These are phyloP conservation scores for Hirsutella thompsonii DNA, from an alignment of 2,329 filamentous ascomycete genomes.

Conservation along the genomic window DNA sequence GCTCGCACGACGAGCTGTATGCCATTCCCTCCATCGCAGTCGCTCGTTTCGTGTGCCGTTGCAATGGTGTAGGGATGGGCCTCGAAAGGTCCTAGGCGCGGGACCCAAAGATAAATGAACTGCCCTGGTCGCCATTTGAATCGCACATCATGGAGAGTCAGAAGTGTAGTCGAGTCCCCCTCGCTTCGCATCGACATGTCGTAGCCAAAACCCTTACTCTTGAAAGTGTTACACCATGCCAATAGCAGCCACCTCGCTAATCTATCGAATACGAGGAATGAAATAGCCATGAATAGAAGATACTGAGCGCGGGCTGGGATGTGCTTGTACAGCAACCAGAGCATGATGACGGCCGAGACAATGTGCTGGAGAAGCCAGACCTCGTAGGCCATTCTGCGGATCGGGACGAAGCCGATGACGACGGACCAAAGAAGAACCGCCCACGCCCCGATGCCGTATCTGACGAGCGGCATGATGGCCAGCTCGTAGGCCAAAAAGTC, in stretches of 20 bases:
- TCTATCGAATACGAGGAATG: constrained; percentile 49
- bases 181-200: constrained; percentile 33
- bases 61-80: constrained; percentile 51
- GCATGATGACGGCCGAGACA: constrained; percentile 43
- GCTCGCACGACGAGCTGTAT: constrained; percentile 44
- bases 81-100: constrained; percentile 38
- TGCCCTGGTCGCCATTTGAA: constrained; percentile 48
- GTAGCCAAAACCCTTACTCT: constrained; percentile 35
- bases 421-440: constrained; percentile 52
- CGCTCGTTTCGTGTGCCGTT: constrained; percentile 37
- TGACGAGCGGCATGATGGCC: constrained; percentile 48
- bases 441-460: constrained; percentile 57
- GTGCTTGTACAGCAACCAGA: constrained; percentile 52
- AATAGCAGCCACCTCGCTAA: constrained; percentile 35
- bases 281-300: constrained; percentile 54
- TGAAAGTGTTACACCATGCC: constrained; percentile 37
- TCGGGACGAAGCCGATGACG: constrained; percentile 47
- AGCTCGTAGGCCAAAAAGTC: constrained; percentile 48
- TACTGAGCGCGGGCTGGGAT: constrained; percentile 45
- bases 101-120: constrained; percentile 49
- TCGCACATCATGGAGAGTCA: constrained; percentile 47
- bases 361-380: constrained; percentile 58
- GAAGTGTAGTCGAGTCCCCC: constrained; percentile 38
- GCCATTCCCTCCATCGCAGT: constrained; percentile 29
- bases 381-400: constrained; percentile 56